phyloP scores from a whole-genome alignment of 1,284 basidiomycete species.

The Laetiporus sulphureus region DNA sequence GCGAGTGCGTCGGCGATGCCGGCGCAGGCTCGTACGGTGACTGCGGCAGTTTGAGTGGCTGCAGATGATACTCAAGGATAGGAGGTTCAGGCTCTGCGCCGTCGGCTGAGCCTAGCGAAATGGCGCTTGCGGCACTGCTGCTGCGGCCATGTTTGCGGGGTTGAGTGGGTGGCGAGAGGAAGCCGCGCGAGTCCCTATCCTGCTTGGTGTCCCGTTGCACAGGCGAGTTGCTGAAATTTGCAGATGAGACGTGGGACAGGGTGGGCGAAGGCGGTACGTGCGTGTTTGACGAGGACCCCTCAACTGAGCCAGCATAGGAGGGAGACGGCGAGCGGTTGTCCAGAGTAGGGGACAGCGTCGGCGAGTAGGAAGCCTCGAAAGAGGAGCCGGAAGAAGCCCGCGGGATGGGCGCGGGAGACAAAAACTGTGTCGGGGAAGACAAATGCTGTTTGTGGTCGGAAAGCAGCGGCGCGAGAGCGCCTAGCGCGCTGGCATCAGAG shows the following conservation, averaged over 20 bases:
- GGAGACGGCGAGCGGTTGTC: constrained; percentile 20
- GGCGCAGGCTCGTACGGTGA: constrained; percentile 22
- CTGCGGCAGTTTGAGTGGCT: constrained; percentile 22
- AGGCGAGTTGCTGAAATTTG: constrained; percentile 52
- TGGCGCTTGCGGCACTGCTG: constrained; percentile 36
- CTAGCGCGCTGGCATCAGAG: no score
- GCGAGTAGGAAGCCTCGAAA: constrained; percentile 15
- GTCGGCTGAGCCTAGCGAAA: constrained; percentile 28
- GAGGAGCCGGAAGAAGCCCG: constrained; percentile 10
- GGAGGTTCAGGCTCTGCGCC: constrained; percentile 36
- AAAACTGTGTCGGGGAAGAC: no score
- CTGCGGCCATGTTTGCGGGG: constrained; percentile 40
- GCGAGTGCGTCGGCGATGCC: constrained; percentile 32
- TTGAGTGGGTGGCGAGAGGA: constrained; percentile 42
- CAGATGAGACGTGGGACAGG: constrained; percentile 54
- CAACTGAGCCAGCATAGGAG: constrained; percentile 30
- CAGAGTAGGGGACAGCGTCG: constrained; percentile 14
- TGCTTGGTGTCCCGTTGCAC: constrained; percentile 69
- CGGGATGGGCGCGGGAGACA: constrained; percentile 15
- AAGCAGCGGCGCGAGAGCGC: no score
- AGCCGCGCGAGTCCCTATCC: constrained; percentile 44
- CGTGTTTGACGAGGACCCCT: constrained; percentile 27
- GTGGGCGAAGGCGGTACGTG: constrained; percentile 63
- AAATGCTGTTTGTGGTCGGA: no score
- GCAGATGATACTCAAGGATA: no score